Conservation (phyloP, 768 basidiomycete genomes). For the Mycena crocata region DNA sequence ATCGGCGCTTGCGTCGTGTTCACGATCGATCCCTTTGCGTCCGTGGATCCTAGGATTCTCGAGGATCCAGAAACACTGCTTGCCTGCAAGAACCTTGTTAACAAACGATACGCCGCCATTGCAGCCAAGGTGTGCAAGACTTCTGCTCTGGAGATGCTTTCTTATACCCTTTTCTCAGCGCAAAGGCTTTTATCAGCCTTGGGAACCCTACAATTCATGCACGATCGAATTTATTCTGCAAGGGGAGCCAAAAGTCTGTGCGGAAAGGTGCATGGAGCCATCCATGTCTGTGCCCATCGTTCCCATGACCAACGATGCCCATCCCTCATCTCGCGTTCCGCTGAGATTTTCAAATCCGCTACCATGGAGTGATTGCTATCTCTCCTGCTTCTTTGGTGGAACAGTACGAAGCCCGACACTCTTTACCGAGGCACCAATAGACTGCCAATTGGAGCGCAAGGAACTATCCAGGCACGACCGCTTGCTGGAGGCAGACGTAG, state of each 20-base stretch:
- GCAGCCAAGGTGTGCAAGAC: neutral
- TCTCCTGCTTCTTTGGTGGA: neutral
- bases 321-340: neutral
- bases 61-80: neutral
- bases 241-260: neutral
- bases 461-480: neutral
- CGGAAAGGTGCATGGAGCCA: neutral
- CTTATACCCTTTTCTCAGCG: neutral
- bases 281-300: neutral
- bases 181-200: neutral
- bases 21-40: neutral
- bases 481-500: neutral
- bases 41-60: neutral
- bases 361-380: slow-evolving; percentile 1
- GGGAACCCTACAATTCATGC: neutral
- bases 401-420: neutral
- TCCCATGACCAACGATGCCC: neutral
- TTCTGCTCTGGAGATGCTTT: neutral
- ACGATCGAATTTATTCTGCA: neutral
- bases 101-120: neutral
- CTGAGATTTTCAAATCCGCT: neutral
- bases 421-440: neutral
- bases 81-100: slow-evolving; percentile 2
- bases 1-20: neutral
- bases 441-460: neutral